Evolutionary conservation across 2,329 filamentous ascomycete genomes (phyloP).

Genomic region (Penicillium fuscoglaucum): DNA sequence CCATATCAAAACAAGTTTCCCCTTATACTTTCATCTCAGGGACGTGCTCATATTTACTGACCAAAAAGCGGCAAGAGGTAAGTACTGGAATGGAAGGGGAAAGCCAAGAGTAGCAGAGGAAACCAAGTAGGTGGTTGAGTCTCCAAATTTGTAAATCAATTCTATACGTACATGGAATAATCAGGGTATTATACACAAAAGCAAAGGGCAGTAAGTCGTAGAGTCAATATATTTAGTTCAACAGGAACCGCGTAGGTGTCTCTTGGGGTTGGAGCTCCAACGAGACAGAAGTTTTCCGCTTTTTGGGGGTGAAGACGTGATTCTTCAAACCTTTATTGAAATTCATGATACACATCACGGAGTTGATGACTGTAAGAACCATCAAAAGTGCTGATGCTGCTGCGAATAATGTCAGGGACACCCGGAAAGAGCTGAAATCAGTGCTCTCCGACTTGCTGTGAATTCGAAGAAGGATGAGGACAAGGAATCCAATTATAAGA

Average conservation of each 20-base stretch:
- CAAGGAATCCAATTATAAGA: slow-evolving; percentile 14
- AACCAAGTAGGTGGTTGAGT: not conserved
- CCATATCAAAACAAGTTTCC: not conserved
- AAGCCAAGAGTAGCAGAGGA: not conserved
- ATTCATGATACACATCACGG: slow-evolving; percentile 20
- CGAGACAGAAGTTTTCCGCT: slow-evolving; percentile 1
- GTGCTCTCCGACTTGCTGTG: not conserved
- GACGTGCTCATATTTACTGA: not conserved
- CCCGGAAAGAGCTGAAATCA: slow-evolving; percentile 11
- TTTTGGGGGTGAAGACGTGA: slow-evolving; percentile 3
- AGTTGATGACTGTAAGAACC: slow-evolving; percentile 12
- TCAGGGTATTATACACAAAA: not conserved
- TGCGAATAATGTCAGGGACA: slow-evolving; percentile 21
- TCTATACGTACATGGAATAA: not conserved
- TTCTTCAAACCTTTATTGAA: slow-evolving; percentile 23
- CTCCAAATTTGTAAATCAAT: not conserved
- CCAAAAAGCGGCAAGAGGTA: not conserved
- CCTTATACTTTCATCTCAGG: not conserved
- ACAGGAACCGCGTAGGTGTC: slow-evolving; percentile 7
- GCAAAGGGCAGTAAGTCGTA: not conserved
- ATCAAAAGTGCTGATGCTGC: slow-evolving; percentile 16
- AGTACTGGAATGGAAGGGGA: no score
- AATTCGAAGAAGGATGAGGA: slow-evolving; percentile 9
- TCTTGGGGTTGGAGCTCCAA: slow-evolving; percentile 7
- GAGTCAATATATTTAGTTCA: slow-evolving; percentile 1